Evolutionary conservation across 2,329 filamentous ascomycete species (phyloP).

Genomic region (Aspergillus fumigatus): DNA sequence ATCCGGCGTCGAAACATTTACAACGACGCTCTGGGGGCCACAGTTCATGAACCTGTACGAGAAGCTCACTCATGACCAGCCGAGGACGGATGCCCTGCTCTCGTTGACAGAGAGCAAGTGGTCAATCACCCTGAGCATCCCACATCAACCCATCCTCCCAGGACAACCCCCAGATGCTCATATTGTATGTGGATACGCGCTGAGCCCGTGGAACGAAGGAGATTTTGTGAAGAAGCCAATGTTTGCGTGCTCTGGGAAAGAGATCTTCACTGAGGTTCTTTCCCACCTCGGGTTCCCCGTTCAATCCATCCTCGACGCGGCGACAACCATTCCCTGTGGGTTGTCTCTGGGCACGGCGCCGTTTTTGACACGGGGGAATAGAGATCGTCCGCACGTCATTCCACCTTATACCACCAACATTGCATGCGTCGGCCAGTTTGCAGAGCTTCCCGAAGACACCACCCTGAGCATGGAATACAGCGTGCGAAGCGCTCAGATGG

Average conservation of each 20-base stretch:
- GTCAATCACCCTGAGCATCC: constrained; percentile 37
- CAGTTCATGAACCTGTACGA: constrained; percentile 22
- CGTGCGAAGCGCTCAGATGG: constrained; percentile 30
- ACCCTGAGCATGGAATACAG: constrained; percentile 40
- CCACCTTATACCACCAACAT: constrained; percentile 34
- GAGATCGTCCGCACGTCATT: constrained; percentile 35
- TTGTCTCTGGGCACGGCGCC: constrained; percentile 38
- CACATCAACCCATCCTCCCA: constrained; percentile 38
- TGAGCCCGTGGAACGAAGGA: constrained; percentile 30
- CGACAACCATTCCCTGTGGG: constrained; percentile 32
- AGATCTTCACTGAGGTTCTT: constrained; percentile 35
- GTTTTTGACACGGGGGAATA: constrained; percentile 29
- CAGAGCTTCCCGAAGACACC: constrained; percentile 36
- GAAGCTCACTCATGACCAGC: too few species aligned
- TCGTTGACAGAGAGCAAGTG: constrained; percentile 36
- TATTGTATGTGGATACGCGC: constrained; percentile 38
- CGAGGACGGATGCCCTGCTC: constrained; percentile 26
- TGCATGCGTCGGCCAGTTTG: constrained; percentile 40
- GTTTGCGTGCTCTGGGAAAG: constrained; percentile 34
- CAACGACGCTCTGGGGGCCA: constrained; percentile 31
- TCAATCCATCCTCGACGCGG: constrained; percentile 20
- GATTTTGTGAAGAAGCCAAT: constrained; percentile 37
- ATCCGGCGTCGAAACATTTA: constrained; percentile 36
- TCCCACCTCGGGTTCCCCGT: constrained; percentile 32
- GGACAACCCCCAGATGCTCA: constrained; percentile 28